Evolutionary conservation across 1,284 basidiomycete species (phyloP).

Genomic region (Chondrostereum purpureum): DNA sequence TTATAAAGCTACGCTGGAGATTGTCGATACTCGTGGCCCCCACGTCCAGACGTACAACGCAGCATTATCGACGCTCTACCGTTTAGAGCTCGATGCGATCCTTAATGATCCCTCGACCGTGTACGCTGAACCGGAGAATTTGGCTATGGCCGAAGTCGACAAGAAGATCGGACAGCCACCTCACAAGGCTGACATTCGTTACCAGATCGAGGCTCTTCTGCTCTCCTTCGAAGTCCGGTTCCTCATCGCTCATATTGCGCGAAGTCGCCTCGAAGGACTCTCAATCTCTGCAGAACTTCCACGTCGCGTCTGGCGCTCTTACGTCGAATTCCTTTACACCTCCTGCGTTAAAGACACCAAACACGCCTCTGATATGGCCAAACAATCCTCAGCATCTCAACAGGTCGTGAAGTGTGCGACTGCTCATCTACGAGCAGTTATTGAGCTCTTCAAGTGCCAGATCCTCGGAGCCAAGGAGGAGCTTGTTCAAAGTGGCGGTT

Average conservation of each 20-base stretch:
- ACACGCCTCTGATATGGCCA: slow-evolving; percentile 28
- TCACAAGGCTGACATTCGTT: slow-evolving; percentile 48
- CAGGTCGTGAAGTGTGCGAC: slow-evolving; percentile 32
- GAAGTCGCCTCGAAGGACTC: slow-evolving; percentile 19
- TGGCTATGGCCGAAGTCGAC: slow-evolving; percentile 40
- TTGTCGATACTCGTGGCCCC: slow-evolving; percentile 38
- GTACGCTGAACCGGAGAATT: slow-evolving; percentile 32
- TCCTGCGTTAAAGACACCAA: slow-evolving; percentile 31
- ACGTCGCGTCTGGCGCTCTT: slow-evolving; percentile 26
- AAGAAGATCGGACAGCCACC: slow-evolving; percentile 44
- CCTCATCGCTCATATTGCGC: slow-evolving; percentile 32
- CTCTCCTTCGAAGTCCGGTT: slow-evolving; percentile 38
- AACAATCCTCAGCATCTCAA: slow-evolving; percentile 26
- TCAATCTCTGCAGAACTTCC: slow-evolving; percentile 9
- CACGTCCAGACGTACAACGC: slow-evolving; percentile 49
- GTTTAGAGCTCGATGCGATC: slow-evolving; percentile 36
- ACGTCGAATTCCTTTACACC: slow-evolving; percentile 30
- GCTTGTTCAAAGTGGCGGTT: slow-evolving; percentile 19
- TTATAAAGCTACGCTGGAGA: slow-evolving; percentile 29
- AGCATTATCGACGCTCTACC: slow-evolving; percentile 41
- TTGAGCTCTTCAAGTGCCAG: slow-evolving; percentile 34
- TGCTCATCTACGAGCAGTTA: slow-evolving; percentile 29
- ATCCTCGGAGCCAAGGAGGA: too few species aligned
- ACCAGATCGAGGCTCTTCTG: slow-evolving; percentile 49
- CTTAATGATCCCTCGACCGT: slow-evolving; percentile 26